A percentile compares a stretch with the other conserved stretches of the same genome.
Evolutionary conservation across 2,329 filamentous ascomycete species (phyloP).

Genomic region (Claviceps arundinis): DNA sequence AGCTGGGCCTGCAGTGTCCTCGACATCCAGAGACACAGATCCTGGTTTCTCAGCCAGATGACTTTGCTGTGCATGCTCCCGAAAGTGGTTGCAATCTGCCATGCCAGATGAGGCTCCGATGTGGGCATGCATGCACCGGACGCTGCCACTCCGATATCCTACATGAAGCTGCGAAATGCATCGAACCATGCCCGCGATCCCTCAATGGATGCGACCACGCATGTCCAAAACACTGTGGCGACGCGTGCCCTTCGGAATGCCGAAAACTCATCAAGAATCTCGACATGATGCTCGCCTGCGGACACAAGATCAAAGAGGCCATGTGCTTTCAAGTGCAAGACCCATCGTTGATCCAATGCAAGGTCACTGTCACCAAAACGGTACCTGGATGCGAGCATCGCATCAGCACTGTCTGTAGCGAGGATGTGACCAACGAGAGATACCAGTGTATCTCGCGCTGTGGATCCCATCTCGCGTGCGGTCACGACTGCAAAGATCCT

Average conservation of each 20-base stretch:
- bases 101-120: constrained; percentile 35
- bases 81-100: constrained; percentile 46
- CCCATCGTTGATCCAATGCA: constrained; percentile 33
- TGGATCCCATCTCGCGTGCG: constrained; percentile 33
- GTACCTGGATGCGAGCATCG: constrained; percentile 44
- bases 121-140: constrained; percentile 33
- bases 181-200: constrained; percentile 28
- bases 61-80: constrained; percentile 42
- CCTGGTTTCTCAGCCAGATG: constrained; percentile 35
- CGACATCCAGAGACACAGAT: constrained; percentile 43
- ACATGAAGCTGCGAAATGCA: constrained; percentile 32
- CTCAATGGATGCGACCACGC: constrained; percentile 26
- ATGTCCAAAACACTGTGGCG: not conserved
- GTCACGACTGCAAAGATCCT: constrained; percentile 38
- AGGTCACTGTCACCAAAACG: constrained; percentile 26
- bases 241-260: not conserved
- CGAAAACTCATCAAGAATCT: not conserved
- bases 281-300: not conserved
- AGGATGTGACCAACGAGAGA: constrained; percentile 24
- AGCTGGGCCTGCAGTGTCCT: constrained; percentile 43
- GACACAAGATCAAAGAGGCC: constrained; percentile 6
- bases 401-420: constrained; percentile 34
- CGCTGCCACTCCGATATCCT: constrained; percentile 34
- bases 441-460: constrained; percentile 40
- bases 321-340: constrained; percentile 31